phyloP scores from a whole-genome alignment of 2,329 filamentous ascomycete genomes.

The Colletotrichum sp. region DNA sequence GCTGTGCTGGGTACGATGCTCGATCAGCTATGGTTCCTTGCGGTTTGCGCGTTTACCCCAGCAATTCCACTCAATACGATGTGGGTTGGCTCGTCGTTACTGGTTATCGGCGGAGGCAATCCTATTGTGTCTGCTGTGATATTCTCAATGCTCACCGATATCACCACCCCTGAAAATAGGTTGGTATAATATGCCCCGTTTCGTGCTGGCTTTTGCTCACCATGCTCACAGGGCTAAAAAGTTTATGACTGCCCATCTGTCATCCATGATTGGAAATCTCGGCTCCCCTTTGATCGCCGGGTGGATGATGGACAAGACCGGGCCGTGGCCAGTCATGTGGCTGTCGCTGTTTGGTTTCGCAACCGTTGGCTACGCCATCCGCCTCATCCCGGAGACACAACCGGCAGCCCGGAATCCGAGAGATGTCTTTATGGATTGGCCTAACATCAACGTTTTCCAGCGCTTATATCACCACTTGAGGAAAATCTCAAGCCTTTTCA shows the following conservation, averaged over 20 bases:
- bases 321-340: conserved; percentile 29
- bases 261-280: conserved; percentile 35
- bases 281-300: conserved; percentile 39
- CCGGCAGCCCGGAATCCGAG: not conserved
- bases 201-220: not conserved
- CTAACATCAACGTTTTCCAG: not conserved
- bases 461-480: not conserved
- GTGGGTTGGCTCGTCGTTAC: not conserved
- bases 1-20: conserved; percentile 34
- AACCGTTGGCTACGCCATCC: not conserved
- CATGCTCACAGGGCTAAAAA: conserved; percentile 31
- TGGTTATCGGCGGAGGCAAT: conserved; percentile 40
- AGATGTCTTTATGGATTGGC: not conserved
- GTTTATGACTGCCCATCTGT: conserved; percentile 36
- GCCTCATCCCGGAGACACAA: not conserved
- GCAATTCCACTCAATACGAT: conserved; percentile 18
- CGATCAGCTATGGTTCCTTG: conserved; percentile 29
- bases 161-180: conserved; percentile 35
- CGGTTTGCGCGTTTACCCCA: conserved; percentile 36
- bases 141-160: conserved; percentile 39
- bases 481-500: not conserved
- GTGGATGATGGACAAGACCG: conserved; percentile 35
- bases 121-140: conserved; percentile 33
- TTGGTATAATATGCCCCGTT: not conserved
- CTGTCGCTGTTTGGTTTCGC: not conserved